Percentiles rank a stretch among this genome's conserved stretches.
Conservation (phyloP, 2,329 filamentous ascomycete genomes). For the Aspergillus sp. region DNA sequence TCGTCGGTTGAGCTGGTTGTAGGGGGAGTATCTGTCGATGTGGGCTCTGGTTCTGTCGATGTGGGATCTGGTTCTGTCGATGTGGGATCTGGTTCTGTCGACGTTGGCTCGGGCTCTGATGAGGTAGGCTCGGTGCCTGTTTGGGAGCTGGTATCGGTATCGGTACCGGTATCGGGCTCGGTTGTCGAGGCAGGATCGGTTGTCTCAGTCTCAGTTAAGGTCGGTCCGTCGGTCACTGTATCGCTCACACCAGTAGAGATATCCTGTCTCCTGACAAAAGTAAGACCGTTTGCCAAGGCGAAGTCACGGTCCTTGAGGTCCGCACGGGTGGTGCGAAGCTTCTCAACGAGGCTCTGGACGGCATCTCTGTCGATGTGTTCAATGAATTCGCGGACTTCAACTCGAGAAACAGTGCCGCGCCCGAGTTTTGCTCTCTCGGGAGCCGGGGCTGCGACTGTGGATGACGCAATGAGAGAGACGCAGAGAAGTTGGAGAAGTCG, state of each 20-base stretch:
- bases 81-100: neutral
- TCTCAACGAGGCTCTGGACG: conserved; percentile 63
- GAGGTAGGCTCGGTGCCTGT: conserved; percentile 13
- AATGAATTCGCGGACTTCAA: conserved; percentile 55
- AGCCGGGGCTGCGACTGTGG: conserved; percentile 25
- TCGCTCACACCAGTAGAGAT: conserved; percentile 11
- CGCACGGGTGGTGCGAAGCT: conserved; percentile 67
- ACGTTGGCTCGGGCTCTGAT: neutral
- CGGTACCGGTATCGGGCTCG: neutral
- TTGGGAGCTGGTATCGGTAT: neutral
- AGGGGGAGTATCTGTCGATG: neutral
- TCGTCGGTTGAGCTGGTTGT: neutral
- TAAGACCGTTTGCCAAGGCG: conserved; percentile 61
- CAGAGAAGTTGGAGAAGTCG: conserved; percentile 25
- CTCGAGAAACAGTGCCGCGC: conserved; percentile 13
- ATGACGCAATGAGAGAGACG: conserved; percentile 27
- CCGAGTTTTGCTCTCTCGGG: conserved; percentile 11
- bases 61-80: too few relatives aligned
- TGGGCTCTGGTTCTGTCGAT: neutral
- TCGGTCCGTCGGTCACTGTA: conserved; percentile 9
- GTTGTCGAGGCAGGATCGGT: conserved; percentile 4
- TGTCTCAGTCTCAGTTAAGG: conserved; percentile 7
- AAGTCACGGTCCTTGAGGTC: conserved; percentile 62
- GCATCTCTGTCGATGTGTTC: conserved; percentile 58
- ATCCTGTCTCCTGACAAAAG: conserved; percentile 62